phyloP scores from a whole-genome alignment of 768 basidiomycete species.

The Phylloporus scabripes region DNA sequence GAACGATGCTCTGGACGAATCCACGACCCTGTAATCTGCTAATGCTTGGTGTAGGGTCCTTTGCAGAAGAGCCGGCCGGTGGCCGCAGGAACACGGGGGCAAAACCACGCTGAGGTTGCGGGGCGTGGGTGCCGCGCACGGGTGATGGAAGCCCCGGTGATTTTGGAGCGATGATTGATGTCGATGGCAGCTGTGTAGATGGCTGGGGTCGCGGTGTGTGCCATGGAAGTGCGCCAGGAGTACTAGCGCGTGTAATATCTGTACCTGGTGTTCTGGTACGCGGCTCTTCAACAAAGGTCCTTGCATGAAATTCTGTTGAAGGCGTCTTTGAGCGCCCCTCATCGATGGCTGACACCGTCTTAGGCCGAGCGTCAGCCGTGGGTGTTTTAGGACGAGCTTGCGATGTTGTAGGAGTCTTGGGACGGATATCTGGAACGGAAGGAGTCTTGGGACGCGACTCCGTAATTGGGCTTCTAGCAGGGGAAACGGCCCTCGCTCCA shows the following conservation, averaged over 20 bases:
- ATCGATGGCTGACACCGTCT: constrained; percentile 4
- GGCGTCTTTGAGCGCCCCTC: constrained; percentile 21
- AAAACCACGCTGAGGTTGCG: constrained; percentile 37
- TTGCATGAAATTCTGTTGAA: constrained; percentile 9
- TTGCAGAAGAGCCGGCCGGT: constrained; percentile 38
- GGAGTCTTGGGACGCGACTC: constrained; percentile 23
- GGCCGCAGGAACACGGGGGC: constrained; percentile 57
- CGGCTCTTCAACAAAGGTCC: constrained; percentile 13
- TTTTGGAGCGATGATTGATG: constrained; percentile 22
- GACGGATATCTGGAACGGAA: constrained; percentile 13
- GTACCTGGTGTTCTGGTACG: constrained; percentile 18
- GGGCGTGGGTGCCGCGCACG: constrained; percentile 37
- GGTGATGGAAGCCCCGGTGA: constrained; percentile 35
- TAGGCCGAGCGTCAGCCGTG: constrained; percentile 10
- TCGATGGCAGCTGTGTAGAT: constrained; percentile 30
- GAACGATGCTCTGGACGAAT: constrained; percentile 80
- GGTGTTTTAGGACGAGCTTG: constrained; percentile 24
- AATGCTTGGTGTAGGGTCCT: constrained; percentile 77
- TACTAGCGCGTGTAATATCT: constrained; percentile 16
- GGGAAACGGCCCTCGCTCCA: constrained; percentile 5
- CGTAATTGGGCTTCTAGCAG: constrained; percentile 8
- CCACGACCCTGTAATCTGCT: constrained; percentile 80
- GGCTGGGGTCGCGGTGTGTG: constrained; percentile 25
- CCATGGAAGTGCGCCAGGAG: constrained; percentile 16
- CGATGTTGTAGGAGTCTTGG: constrained; percentile 14